Conservation (phyloP, 345 rosid species). For the Arabis hirsuta region DNA sequence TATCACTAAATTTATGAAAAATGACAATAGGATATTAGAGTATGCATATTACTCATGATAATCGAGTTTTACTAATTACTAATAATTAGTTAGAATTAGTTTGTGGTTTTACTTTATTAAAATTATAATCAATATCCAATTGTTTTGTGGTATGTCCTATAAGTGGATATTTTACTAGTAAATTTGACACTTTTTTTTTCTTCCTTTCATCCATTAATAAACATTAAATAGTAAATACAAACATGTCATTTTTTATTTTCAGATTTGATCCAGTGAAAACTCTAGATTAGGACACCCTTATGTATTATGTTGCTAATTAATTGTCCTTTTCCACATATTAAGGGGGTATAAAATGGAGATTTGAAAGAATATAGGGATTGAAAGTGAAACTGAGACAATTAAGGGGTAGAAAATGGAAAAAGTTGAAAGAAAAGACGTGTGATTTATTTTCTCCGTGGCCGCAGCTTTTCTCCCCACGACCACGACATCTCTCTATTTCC, state of each 20-base stretch:
- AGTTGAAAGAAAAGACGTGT: slow-evolving; percentile 32
- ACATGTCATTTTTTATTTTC: not conserved
- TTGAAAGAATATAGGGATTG: not conserved
- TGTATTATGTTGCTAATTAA: not conserved
- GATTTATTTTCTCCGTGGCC: slow-evolving; percentile 24
- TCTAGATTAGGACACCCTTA: not conserved
- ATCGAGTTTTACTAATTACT: not conserved
- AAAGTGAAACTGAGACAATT: not conserved
- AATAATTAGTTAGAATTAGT: no score
- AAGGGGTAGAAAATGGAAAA: slow-evolving; percentile 1
- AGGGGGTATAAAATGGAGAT: not conserved
- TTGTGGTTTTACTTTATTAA: no score
- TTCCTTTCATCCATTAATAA: not conserved
- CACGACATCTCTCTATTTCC: slow-evolving; percentile 33
- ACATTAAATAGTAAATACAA: not conserved
- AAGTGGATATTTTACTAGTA: no score
- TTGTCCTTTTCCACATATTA: not conserved
- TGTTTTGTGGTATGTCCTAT: no score
- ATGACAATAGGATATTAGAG: not conserved
- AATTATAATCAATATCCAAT: no score
- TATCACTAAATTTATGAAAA: not conserved
- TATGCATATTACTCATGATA: not conserved
- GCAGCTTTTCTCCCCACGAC: slow-evolving; percentile 40
- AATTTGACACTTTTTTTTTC: no score
- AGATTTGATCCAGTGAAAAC: not conserved